Evolutionary conservation across 139 green algal genomes (phyloP).

Genomic region (Eudorina sp.): DNA sequence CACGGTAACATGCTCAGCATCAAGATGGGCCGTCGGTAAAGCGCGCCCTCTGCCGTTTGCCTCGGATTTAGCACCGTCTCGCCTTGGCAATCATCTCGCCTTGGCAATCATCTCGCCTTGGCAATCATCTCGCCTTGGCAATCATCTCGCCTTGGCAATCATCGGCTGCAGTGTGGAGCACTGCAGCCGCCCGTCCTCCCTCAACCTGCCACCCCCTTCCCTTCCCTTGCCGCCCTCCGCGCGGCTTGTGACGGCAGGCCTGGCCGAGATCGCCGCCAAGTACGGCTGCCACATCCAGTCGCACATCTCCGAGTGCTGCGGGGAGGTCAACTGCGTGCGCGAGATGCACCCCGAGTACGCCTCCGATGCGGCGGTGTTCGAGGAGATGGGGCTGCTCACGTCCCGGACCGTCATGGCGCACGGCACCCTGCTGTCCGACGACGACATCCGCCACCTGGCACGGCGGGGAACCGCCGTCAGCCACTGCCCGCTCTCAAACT

Average conservation of each 20-base stretch:
- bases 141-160: no score
- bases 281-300: slow-evolving; percentile 64
- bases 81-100: no score
- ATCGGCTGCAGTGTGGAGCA: no score
- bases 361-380: slow-evolving; percentile 68
- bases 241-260: slow-evolving; percentile 37
- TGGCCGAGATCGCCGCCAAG: slow-evolving; percentile 59
- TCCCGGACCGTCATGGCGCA: slow-evolving; percentile 69
- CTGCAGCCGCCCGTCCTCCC: no score
- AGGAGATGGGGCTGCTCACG: slow-evolving; percentile 72
- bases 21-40: no score
- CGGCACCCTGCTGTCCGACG: slow-evolving; percentile 67
- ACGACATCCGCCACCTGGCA: slow-evolving; percentile 69
- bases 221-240: no score
- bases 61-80: no score
- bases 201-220: no score
- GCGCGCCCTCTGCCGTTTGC: no score
- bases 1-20: no score
- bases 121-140: no score
- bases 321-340: slow-evolving; percentile 68
- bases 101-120: no score
- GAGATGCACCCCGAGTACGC: slow-evolving; percentile 68
- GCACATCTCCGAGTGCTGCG: slow-evolving; percentile 73
- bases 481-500: slow-evolving; percentile 82
- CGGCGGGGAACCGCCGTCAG: slow-evolving; percentile 59